phyloP scores from a whole-genome alignment of 2,329 filamentous ascomycete species.

The Fusarium subglutinans region DNA sequence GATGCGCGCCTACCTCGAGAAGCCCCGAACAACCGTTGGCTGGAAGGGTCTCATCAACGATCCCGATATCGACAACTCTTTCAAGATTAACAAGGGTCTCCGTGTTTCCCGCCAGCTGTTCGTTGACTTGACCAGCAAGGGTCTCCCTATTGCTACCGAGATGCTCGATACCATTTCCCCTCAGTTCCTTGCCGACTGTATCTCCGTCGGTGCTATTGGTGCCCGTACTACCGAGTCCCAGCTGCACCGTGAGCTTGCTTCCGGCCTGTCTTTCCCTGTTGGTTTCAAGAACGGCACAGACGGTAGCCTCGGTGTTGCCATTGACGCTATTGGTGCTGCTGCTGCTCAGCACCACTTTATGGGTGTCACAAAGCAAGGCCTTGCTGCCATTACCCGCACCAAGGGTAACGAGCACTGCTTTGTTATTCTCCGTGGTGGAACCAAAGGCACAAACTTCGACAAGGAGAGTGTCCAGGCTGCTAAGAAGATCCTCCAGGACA shows the following conservation, averaged over 20 bases:
- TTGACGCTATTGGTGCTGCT: constrained; percentile 92
- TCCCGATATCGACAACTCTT: constrained; percentile 95
- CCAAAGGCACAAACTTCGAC: constrained; percentile 93
- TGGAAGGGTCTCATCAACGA: constrained; percentile 99
- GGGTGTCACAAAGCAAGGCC: constrained; percentile 96
- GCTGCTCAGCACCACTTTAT: constrained; percentile 95
- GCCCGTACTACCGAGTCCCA: constrained; percentile 97
- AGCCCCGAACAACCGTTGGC: constrained; percentile 96
- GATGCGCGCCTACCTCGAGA: constrained; percentile 99
- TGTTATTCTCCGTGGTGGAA: constrained; percentile 92
- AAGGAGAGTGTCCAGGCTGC: constrained; percentile 81
- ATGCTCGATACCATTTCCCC: constrained; percentile 99
- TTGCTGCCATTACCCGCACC: constrained; percentile 94
- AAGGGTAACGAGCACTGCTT: constrained; percentile 97
- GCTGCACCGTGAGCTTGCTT: constrained; percentile 94
- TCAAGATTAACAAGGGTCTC: constrained; percentile 98
- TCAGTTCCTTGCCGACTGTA: constrained; percentile 95
- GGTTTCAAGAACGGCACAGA: constrained; percentile 99
- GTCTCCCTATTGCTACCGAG: constrained; percentile 95
- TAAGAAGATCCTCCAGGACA: constrained; percentile 81
- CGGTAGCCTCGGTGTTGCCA: constrained; percentile 87
- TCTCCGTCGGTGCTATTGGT: constrained; percentile 94
- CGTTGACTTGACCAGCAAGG: constrained; percentile 83
- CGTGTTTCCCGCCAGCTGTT: constrained; percentile 93
- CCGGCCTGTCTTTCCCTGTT: constrained; percentile 94